Evolutionary conservation across 768 basidiomycete species (phyloP), one percentile per base, ranked within the genome.

Genomic region (Boletellus sp.): DNA sequence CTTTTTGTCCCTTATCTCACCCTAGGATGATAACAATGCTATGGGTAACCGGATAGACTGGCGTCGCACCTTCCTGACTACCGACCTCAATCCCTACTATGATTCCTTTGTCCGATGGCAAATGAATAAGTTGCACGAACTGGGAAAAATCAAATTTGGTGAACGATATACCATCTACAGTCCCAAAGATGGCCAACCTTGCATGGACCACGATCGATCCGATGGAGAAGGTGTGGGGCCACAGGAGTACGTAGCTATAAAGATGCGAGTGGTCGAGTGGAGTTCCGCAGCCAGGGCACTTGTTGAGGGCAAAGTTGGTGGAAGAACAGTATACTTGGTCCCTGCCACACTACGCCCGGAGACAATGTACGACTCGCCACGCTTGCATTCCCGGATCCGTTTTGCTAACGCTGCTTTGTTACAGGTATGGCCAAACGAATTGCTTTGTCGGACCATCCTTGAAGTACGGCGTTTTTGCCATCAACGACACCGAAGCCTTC

Each of bases 41-140:
- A 82, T 98, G 59, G 96, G 96, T n/a, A 86, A 93, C 5, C 85
- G 95, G 47, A 88, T 98, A 60, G 96, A 99, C 73, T 99, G 96
- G 96, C 84, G 96, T 44, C 81, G 96, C 43, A 78, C 84, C 10
- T 97, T 99, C 75, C 68, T 97, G 56, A 98, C 96, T 0, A 97
- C 96, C 22, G 87, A 93, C 45, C 84, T 85, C 19, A 99, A 99
- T 69, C 96, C 94, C 1, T 99, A 95, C 72, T 99, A 92, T 66
- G 96, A 99, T 70, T 72, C 88, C 2, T 98, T 99, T 64, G 91
- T 99, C 42, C 85, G 94, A 31, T 99, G 96, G 96, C 96, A 99
- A 65, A 84, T 93, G 69, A 97, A 95, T 76, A 93, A 90, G 66
- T 78, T 98, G 9, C 78, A 91, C 70, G 75, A 73, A 37, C 76